Percentiles rank a stretch among this genome's conserved stretches.
These are phyloP conservation scores for Tolypocladium ovalisporum DNA, from an alignment of 2,329 filamentous ascomycete genomes.

Conservation along the genomic window DNA sequence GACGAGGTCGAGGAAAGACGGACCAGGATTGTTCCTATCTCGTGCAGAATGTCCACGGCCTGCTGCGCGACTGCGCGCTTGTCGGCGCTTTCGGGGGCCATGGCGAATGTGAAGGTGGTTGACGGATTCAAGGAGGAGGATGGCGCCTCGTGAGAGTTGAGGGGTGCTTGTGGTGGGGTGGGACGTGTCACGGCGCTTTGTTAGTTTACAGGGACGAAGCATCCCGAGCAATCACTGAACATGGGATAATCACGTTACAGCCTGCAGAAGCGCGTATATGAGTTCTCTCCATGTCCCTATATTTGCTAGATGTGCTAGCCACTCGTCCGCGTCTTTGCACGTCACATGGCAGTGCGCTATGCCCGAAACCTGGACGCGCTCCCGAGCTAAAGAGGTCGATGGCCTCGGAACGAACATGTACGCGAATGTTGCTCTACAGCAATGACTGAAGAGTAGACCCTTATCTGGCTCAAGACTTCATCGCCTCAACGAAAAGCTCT, in stretches of 20 bases:
- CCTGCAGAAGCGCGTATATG: not conserved
- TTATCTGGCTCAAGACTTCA: constrained; percentile 34
- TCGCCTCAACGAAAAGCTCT: constrained; percentile 60
- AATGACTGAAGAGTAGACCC: not conserved
- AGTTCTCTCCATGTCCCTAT: too few species aligned
- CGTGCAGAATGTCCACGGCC: constrained; percentile 71
- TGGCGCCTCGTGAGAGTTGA: not conserved
- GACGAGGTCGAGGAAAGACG: not conserved
- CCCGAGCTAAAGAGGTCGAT: not conserved
- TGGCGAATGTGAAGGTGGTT: constrained; percentile 7
- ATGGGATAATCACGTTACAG: not conserved
- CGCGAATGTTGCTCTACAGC: too few species aligned
- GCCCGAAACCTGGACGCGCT: not conserved
- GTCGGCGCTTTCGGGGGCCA: constrained; percentile 38
- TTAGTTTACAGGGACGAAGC: not conserved
- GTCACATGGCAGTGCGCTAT: not conserved
- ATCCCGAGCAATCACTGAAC: not conserved
- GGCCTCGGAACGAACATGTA: not conserved
- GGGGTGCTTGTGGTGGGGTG: constrained; percentile 1
- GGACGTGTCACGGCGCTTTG: not conserved
- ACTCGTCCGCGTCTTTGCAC: not conserved
- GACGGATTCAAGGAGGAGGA: not conserved
- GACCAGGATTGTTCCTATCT: constrained; percentile 83
- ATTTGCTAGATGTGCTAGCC: not conserved
- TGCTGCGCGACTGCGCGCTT: constrained; percentile 72